Evolutionary conservation across 148 eudicot genomes (phyloP).

Genomic region (Chenopodium suecicum): DNA sequence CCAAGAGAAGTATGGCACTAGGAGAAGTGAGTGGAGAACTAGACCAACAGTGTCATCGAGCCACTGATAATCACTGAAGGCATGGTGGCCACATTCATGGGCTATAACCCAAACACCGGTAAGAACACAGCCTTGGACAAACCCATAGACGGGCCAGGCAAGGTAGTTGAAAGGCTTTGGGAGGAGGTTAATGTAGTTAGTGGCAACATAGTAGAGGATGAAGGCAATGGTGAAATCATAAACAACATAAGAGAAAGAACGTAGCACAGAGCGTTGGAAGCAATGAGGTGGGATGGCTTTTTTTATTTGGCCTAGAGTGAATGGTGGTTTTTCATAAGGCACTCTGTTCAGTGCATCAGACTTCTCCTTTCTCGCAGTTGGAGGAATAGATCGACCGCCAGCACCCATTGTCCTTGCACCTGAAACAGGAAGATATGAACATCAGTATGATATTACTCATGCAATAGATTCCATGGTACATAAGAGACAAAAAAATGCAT

Average conservation of each 20-base stretch:
- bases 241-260: slow-evolving; percentile 66
- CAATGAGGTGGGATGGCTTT: slow-evolving; percentile 91
- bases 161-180: slow-evolving; percentile 54
- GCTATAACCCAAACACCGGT: slow-evolving; percentile 46
- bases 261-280: slow-evolving; percentile 71
- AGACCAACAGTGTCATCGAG: slow-evolving; percentile 74
- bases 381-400: slow-evolving; percentile 63
- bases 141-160: slow-evolving; percentile 69
- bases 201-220: slow-evolving; percentile 58
- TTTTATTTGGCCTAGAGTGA: slow-evolving; percentile 68
- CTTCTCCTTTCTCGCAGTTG: slow-evolving; percentile 35
- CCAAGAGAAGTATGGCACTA: slow-evolving; percentile 90
- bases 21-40: slow-evolving; percentile 72
- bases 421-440: not conserved
- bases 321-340: slow-evolving; percentile 70
- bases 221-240: slow-evolving; percentile 55
- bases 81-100: slow-evolving; percentile 47
- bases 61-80: slow-evolving; percentile 44
- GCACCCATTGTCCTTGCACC: slow-evolving; percentile 56
- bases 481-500: not conserved
- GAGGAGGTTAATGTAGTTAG: slow-evolving; percentile 55
- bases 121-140: slow-evolving; percentile 36
- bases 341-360: slow-evolving; percentile 43
- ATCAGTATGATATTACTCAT: not conserved
- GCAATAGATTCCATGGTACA: not conserved